Base-by-base conservation (phyloP, 225 moss, liverwort and hornwort species). In the Sphagnum contortum region DNA sequence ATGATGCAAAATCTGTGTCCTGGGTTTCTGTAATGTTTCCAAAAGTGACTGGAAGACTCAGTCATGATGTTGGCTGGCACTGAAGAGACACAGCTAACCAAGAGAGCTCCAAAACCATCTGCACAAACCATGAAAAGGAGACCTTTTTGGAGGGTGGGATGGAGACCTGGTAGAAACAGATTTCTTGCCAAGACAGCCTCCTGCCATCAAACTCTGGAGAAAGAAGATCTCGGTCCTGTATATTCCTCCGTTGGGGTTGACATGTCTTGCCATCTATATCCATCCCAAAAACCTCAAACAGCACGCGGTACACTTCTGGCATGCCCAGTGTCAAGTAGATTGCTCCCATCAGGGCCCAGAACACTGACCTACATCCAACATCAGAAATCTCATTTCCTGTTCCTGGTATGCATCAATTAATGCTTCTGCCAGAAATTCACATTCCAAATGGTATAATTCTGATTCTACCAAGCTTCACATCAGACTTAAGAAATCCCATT, bases 281-380 rank as follows among this genome's bases (percentile, higher is more conserved):
- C 69, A 98, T 83, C 48, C 90, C 89, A 70, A 93, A 93, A 58
- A 93, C 96, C 77, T 98, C 96, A 65, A 93, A 98, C 50, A 93
- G 71, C 11, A 98, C 77, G 68, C 93, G 92, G 75, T 93, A 93
- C 45, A 98, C 90, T 73, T 98, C 93, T 7, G 87, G 80, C 93
- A 93, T 82, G 54, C 96, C 96, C 79, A 98, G 74, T 55, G 90
- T 87, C 76, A 98, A 57, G 70, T 93, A 98, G 12, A 78, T 58
- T n/a, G 90, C 82, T 54, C 76, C 92, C 69, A 92, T 64, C 49
- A 98, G 67, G 57, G 93, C 92, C 73, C 87, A 69, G 64, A 93
- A 98, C 11, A 91, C 90, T 61, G 80, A 75, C 69, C 87, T 83
- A 70, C 72, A 73, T 46, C 45, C 55, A 67, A 14, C 66, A 8